Base-by-base conservation (phyloP, 768 basidiomycete species). In the Macrocybe gigantea region DNA sequence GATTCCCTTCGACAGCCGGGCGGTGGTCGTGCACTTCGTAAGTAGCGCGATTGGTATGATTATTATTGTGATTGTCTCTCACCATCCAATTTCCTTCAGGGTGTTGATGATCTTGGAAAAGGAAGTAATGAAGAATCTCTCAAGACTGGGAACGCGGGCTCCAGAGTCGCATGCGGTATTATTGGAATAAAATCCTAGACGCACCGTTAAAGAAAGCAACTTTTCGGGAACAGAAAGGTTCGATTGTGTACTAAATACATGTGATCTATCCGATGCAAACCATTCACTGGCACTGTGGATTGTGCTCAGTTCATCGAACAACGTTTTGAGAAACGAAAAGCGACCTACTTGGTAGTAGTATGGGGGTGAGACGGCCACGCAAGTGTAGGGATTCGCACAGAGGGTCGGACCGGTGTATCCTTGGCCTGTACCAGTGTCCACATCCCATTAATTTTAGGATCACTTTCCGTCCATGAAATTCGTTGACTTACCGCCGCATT, bases 111-210 rank as follows among this genome's bases (percentile, higher is more conserved):
- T 57, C 73, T 91, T 43, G 90, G 88, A n/a, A 70, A 65, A 50
- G 86, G 87, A 11, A 71, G 67, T 37, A 73, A 84, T 56, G 69
- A 77, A 30, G 87, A 88, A 53, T 85, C 84, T 14, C 67, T 82
- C 48, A 87, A 78, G 61, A 91, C 87, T 3, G 89, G 89, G 7
- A 87, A 91, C 58, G 83, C 89, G 11, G 84, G 85, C 8, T 80
- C 71, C 31, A 73, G 88, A 48, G 75, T 79, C n/a, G 88, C 90
- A 9, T 92, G 90, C 58, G 89, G 88, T 55, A 79, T 91, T 44
- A 86, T 91, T 54, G 87, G 85, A 79, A 61, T 48, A 63, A 49
- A 34, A 36, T 45, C 47, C 40, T 54, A 38, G 49, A 33, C n/a
- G 32, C 37, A 48, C 14, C 11, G 13, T 38, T 38, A 14, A 22